Evolutionary conservation across 179 eudicot species (phyloP).

Genomic region (Corrigiola litoralis): DNA sequence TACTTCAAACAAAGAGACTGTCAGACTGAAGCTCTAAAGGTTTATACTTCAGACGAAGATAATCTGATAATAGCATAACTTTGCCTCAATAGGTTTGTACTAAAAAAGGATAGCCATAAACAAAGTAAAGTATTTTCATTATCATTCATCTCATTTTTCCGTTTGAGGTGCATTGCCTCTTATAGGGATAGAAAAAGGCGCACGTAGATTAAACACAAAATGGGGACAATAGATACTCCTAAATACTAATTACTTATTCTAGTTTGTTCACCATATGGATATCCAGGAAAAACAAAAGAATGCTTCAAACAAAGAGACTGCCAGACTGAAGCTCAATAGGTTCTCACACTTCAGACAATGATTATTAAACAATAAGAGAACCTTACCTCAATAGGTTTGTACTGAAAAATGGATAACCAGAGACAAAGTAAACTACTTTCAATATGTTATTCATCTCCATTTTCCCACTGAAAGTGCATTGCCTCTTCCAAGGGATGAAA

Average conservation of each 20-base stretch:
- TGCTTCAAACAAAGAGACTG: background rate
- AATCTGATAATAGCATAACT: background rate
- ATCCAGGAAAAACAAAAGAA: background rate
- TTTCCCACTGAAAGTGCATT: no score
- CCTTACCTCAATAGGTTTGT: background rate
- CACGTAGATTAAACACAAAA: no score
- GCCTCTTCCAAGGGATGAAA: no score
- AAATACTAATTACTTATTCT: no score
- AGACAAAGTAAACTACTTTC: background rate
- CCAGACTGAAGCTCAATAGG: background rate
- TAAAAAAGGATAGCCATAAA: background rate
- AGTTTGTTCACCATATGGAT: background rate
- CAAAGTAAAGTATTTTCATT: background rate
- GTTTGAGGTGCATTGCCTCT: no score
- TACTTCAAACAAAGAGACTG: background rate
- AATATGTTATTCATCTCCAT: no score
- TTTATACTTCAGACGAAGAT: background rate
- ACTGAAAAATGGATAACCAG: background rate
- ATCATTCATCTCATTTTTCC: no score
- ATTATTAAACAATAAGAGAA: background rate
- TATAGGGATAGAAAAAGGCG: no score
- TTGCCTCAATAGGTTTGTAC: background rate
- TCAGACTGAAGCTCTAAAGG: background rate
- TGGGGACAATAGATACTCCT: no score
- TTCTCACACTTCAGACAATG: background rate